Conservation (phyloP, 2,329 filamentous ascomycete species). For the Xylariaceae sp. region DNA sequence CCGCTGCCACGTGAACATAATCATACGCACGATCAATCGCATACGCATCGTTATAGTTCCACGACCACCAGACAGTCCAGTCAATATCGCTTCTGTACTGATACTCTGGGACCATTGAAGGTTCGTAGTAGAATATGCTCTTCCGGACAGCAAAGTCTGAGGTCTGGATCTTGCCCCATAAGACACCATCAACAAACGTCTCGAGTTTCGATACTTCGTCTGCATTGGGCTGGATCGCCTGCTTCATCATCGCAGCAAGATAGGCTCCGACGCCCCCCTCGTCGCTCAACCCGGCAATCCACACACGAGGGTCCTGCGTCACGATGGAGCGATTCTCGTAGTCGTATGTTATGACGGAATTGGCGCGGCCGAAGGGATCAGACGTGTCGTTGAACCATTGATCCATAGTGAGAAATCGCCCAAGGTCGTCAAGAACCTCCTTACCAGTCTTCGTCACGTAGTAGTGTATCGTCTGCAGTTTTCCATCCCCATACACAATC, state of each 20-base stretch:
- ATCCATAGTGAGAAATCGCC: slow-evolving; percentile 48
- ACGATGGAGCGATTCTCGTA: slow-evolving; percentile 40
- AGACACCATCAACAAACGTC: slow-evolving; percentile 45
- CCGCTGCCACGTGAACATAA: slow-evolving; percentile 52
- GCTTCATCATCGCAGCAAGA: slow-evolving; percentile 52
- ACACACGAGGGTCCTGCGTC: slow-evolving; percentile 45
- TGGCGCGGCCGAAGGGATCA: slow-evolving; percentile 50
- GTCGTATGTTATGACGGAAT: slow-evolving; percentile 56
- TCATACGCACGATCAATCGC: slow-evolving; percentile 50
- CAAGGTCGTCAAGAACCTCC: slow-evolving; percentile 41
- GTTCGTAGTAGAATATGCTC: slow-evolving; percentile 55
- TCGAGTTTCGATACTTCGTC: slow-evolving; percentile 50
- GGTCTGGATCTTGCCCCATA: slow-evolving; percentile 46
- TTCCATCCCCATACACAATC: slow-evolving; percentile 43
- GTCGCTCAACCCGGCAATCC: slow-evolving; percentile 57
- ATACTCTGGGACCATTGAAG: slow-evolving; percentile 36
- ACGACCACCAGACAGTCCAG: slow-evolving; percentile 48
- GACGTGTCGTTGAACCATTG: slow-evolving; percentile 47
- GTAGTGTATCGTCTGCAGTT: slow-evolving; percentile 52
- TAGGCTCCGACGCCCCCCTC: slow-evolving; percentile 55
- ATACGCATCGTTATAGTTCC: slow-evolving; percentile 43
- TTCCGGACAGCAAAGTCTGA: slow-evolving; percentile 46
- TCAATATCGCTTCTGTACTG: slow-evolving; percentile 38
- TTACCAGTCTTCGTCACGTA: slow-evolving; percentile 45
- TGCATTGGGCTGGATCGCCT: slow-evolving; percentile 44